Evolutionary conservation across 495 filamentous ascomycete genomes (phyloP).

Genomic region (Penicillium maclennaniae): DNA sequence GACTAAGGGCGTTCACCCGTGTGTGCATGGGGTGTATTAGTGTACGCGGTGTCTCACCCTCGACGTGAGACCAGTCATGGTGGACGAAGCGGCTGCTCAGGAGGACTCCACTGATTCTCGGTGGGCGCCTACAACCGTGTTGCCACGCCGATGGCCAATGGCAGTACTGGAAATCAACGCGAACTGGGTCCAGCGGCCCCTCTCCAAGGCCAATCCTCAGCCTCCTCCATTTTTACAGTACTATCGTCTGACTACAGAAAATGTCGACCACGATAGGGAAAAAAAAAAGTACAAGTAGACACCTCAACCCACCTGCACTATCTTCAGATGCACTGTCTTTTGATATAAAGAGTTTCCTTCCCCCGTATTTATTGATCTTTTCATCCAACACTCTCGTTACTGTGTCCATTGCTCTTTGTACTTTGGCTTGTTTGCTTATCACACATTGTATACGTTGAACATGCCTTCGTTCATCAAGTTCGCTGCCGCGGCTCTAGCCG

Average conservation of each 20-base stretch:
- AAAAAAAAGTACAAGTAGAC: too few relatives aligned
- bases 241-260: not conserved
- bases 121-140: not conserved
- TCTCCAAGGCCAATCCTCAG: conserved; percentile 7
- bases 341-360: too few relatives aligned
- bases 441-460: not conserved
- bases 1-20: too few relatives aligned
- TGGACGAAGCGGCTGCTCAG: conserved; percentile 16
- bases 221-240: conserved; percentile 9
- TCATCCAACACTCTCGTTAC: not conserved
- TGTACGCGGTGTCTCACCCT: conserved; percentile 6
- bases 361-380: too few relatives aligned
- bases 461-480: conserved; percentile 36
- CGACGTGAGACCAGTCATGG: not conserved
- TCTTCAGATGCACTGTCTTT: too few relatives aligned
- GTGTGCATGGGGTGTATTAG: not conserved
- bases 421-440: not conserved
- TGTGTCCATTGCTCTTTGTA: not conserved
- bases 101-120: conserved; percentile 5
- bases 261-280: not conserved
- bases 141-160: conserved; percentile 12
- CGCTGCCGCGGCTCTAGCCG: conserved; percentile 34
- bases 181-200: not conserved
- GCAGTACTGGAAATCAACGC: not conserved
- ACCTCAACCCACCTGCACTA: too few relatives aligned